Evolutionary conservation across 345 rosid species (phyloP).

Genomic region (Clarkia xantiana): DNA sequence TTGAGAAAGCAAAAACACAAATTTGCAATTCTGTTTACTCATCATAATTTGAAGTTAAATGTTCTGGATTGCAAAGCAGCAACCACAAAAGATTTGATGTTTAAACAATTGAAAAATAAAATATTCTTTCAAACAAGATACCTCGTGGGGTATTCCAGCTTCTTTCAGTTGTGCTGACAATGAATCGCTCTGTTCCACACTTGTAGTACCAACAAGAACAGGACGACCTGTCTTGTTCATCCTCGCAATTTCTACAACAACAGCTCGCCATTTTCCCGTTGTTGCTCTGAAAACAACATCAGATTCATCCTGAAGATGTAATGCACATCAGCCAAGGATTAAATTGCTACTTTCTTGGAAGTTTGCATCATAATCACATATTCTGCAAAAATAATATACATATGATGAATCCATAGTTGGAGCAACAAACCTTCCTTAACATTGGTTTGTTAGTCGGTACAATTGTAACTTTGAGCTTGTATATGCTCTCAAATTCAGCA

Average conservation of each 20-base stretch:
- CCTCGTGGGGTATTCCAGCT: constrained; percentile 92
- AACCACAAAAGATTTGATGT: too few species aligned
- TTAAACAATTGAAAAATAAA: neutral
- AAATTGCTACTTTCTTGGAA: neutral
- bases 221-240: constrained; percentile 89
- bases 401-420: neutral
- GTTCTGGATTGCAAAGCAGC: too few species aligned
- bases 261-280: constrained; percentile 88
- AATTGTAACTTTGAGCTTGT: constrained; percentile 89
- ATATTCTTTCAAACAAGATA: constrained; percentile 9
- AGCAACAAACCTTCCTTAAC: constrained; percentile 62
- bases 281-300: constrained; percentile 93
- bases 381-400: neutral
- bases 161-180: constrained; percentile 67
- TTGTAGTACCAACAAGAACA: constrained; percentile 95
- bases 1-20: too few species aligned
- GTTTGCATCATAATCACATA: neutral
- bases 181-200: constrained; percentile 97
- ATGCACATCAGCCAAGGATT: constrained; percentile 5
- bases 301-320: constrained; percentile 71
- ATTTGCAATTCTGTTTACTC: too few species aligned
- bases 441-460: constrained; percentile 95
- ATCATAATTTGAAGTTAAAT: too few species aligned
- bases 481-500: constrained; percentile 96
- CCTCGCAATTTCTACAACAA: constrained; percentile 87